phyloP scores from a whole-genome alignment of 768 basidiomycete species.

The Boletellus ananas region DNA sequence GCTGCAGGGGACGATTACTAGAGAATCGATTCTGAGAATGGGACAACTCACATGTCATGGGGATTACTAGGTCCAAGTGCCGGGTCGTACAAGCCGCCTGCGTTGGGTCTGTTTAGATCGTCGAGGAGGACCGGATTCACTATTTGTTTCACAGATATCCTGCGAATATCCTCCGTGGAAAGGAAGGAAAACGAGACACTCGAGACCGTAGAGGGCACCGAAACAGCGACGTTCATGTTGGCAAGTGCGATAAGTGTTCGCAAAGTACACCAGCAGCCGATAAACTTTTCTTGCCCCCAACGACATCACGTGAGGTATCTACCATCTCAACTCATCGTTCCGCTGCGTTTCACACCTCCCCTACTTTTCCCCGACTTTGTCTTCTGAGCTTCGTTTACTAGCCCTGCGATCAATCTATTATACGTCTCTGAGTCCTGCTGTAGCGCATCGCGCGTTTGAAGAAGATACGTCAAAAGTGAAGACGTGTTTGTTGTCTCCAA shows the following conservation, averaged over 20 bases:
- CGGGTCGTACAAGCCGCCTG: constrained; percentile 92
- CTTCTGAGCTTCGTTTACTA: constrained; percentile 90
- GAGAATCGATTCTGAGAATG: neutral
- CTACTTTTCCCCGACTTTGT: constrained; percentile 63
- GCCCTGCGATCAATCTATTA: constrained; percentile 85
- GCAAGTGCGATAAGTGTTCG: neutral
- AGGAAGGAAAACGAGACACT: constrained; percentile 93
- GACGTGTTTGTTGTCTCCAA: constrained; percentile 74
- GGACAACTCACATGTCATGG: constrained; percentile 77
- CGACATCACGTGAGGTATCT: constrained; percentile 14
- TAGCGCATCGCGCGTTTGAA: constrained; percentile 76
- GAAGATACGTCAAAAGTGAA: constrained; percentile 68
- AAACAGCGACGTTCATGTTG: constrained; percentile 85
- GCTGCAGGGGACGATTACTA: constrained; percentile 39
- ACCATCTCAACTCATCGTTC: constrained; percentile 36
- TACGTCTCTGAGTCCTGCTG: constrained; percentile 89
- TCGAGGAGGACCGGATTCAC: constrained; percentile 91
- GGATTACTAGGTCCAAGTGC: constrained; percentile 87
- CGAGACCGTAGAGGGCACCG: constrained; percentile 79
- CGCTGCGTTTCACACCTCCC: constrained; percentile 45
- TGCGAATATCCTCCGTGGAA: constrained; percentile 78
- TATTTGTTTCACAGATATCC: constrained; percentile 97
- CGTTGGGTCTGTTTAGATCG: constrained; percentile 88
- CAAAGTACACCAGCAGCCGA: neutral
- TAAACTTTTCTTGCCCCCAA: constrained; percentile 16